Evolutionary conservation across 139 green algal genomes (phyloP).

Genomic region (Chlamydomonas sp.): DNA sequence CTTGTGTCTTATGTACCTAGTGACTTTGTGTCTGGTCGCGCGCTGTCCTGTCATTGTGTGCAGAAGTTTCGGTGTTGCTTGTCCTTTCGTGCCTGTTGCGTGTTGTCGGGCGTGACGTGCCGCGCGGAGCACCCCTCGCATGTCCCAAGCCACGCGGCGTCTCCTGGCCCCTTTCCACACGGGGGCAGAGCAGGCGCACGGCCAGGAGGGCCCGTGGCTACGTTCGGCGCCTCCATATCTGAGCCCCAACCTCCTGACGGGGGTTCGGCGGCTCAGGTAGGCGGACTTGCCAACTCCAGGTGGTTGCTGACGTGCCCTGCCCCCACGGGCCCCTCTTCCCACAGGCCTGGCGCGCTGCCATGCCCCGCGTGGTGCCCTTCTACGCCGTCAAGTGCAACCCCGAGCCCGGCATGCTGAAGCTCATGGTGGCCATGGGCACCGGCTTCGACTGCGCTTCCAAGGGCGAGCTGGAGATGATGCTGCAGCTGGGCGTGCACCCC

Average conservation of each 20-base stretch:
- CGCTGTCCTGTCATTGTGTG: background rate
- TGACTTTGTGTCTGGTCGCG: background rate
- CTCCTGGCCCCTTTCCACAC: conserved; percentile 29
- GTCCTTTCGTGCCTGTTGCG: background rate
- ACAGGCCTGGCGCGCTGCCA: conserved; percentile 75
- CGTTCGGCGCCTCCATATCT: conserved; percentile 29
- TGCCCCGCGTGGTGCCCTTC: conserved; percentile 93
- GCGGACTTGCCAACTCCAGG: conserved; percentile 54
- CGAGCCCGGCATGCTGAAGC: conserved; percentile 84
- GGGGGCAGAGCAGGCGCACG: conserved; percentile 24
- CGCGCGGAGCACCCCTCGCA: background rate
- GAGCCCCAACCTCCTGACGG: no score
- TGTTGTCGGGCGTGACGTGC: background rate
- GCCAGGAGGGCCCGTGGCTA: conserved; percentile 45
- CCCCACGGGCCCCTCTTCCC: background rate
- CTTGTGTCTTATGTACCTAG: no score
- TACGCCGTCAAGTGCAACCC: conserved; percentile 98
- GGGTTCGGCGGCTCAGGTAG: background rate
- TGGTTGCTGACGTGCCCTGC: conserved; percentile 35
- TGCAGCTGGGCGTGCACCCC: conserved; percentile 80
- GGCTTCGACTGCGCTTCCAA: conserved; percentile 96
- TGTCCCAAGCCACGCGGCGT: conserved; percentile 36
- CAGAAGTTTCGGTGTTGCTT: background rate
- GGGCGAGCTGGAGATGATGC: conserved; percentile 87
- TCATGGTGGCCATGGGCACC: conserved; percentile 86